Conservation (phyloP, 139 green algal species). For the Chlamydomonas urium region DNA sequence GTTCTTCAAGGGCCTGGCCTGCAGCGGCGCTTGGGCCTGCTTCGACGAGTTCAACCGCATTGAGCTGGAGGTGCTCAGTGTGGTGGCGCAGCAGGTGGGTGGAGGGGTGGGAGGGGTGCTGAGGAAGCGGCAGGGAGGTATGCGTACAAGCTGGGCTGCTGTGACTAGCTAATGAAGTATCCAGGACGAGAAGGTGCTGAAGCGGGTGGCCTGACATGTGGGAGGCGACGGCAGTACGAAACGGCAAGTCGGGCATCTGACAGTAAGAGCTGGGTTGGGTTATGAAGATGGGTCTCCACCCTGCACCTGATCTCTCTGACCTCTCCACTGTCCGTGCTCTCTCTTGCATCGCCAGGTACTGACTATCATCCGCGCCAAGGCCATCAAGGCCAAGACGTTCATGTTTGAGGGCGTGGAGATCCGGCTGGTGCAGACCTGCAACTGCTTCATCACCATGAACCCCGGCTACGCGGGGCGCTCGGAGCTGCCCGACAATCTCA, state of each 20-base stretch:
- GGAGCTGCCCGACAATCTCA: constrained; percentile 71
- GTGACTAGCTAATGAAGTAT: too few relatives aligned
- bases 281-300: too few relatives aligned
- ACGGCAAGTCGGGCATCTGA: too few relatives aligned
- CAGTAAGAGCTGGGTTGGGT: too few relatives aligned
- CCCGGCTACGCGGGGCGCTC: constrained; percentile 63
- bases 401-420: constrained; percentile 68
- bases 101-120: too few relatives aligned
- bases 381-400: constrained; percentile 49
- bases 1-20: constrained; percentile 78
- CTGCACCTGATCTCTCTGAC: constrained; percentile 31
- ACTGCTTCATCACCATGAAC: constrained; percentile 75
- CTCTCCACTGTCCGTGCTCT: not conserved
- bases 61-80: constrained; percentile 70
- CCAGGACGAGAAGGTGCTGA: too few relatives aligned
- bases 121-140: not conserved
- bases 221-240: too few relatives aligned
- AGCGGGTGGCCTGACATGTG: too few relatives aligned
- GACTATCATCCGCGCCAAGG: constrained; percentile 58
- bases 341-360: constrained; percentile 31
- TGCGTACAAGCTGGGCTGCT: too few relatives aligned
- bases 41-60: constrained; percentile 84
- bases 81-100: constrained; percentile 58
- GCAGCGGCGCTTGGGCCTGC: constrained; percentile 68
- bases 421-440: constrained; percentile 50